These are phyloP conservation scores for Microbotryomycetes sp. DNA, from an alignment of 1,284 basidiomycete genomes.

Conservation along the genomic window DNA sequence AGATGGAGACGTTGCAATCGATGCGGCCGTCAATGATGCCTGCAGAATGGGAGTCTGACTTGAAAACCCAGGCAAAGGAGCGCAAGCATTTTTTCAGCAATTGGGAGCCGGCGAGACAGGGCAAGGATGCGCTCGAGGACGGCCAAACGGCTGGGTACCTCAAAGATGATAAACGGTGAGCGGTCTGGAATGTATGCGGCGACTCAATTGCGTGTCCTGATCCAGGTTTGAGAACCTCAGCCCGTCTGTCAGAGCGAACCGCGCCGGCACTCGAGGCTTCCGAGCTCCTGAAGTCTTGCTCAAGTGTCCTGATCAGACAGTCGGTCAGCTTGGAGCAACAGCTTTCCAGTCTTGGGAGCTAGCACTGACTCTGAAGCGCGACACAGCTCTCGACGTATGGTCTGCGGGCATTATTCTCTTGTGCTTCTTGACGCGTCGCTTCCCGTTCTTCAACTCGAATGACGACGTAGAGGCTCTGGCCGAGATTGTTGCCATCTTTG, in stretches of 20 bases:
- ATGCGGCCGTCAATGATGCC: conserved; percentile 19
- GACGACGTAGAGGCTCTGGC: conserved; percentile 93
- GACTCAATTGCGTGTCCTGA: background rate
- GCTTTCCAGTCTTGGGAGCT: background rate
- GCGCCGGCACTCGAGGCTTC: conserved; percentile 94
- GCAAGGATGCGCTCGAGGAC: conserved; percentile 41
- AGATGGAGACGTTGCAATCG: background rate
- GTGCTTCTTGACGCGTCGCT: conserved; percentile 85
- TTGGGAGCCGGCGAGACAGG: conserved; percentile 48
- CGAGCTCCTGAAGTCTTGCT: conserved; percentile 92
- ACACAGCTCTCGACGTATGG: conserved; percentile 91
- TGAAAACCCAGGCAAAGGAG: conserved; percentile 24
- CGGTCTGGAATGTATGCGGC: background rate
- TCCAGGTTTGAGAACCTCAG: conserved; percentile 16
- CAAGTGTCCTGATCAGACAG: conserved; percentile 89
- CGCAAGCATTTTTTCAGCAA: conserved; percentile 29
- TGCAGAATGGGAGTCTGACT: conserved; percentile 5
- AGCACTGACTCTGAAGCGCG: no score
- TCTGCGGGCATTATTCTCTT: conserved; percentile 86
- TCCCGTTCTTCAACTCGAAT: conserved; percentile 88
- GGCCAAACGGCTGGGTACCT: conserved; percentile 41
- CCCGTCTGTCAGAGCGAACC: conserved; percentile 84
- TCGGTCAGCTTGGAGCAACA: conserved; percentile 52
- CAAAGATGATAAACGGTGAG: conserved; percentile 42
- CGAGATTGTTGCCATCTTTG: conserved; percentile 87